A percentile compares a stretch with the other conserved stretches of the same genome.
These are phyloP conservation scores for Bretschneidera sinensis DNA, from an alignment of 345 rosid genomes.

Conservation along the genomic window DNA sequence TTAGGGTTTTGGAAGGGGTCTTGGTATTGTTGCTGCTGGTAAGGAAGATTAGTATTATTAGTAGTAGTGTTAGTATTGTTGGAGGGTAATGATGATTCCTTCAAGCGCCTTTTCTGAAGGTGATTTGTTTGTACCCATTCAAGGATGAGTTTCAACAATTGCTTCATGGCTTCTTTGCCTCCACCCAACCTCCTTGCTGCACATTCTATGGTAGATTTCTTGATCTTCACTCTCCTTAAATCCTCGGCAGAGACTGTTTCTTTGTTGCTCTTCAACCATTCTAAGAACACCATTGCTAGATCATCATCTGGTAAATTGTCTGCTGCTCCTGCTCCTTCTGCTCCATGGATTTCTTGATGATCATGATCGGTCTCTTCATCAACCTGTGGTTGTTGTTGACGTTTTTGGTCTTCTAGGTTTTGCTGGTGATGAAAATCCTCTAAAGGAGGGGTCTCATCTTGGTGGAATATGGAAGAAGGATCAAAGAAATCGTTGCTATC, in stretches of 20 bases:
- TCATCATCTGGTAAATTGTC: constrained; percentile 47
- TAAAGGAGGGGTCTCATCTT: constrained; percentile 29
- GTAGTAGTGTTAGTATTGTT: constrained; percentile 4
- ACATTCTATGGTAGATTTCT: constrained; percentile 86
- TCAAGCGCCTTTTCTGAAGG: constrained; percentile 50
- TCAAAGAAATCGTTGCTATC: constrained; percentile 69
- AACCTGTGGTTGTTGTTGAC: not conserved
- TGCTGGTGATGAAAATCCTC: constrained; percentile 25
- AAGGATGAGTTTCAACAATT: constrained; percentile 84
- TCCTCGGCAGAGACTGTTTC: constrained; percentile 91
- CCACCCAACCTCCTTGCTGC: constrained; percentile 89
- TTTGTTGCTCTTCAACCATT: constrained; percentile 85
- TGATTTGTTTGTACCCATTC: constrained; percentile 97
- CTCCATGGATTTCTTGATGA: constrained; percentile 16
- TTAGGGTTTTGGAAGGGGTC: constrained; percentile 48
- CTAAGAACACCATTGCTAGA: constrained; percentile 71
- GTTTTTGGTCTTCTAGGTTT: constrained; percentile 4
- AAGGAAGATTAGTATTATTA: constrained; percentile 16
- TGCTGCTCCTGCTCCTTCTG: constrained; percentile 21
- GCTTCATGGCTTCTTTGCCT: constrained; percentile 89
- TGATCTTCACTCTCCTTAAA: constrained; percentile 77
- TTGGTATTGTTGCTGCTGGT: constrained; percentile 31
- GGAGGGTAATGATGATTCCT: constrained; percentile 20
- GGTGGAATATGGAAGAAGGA: constrained; percentile 58
- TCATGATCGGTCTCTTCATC: not conserved